phyloP scores from a whole-genome alignment of 306 rosid species.

The Vigna unguiculata region DNA sequence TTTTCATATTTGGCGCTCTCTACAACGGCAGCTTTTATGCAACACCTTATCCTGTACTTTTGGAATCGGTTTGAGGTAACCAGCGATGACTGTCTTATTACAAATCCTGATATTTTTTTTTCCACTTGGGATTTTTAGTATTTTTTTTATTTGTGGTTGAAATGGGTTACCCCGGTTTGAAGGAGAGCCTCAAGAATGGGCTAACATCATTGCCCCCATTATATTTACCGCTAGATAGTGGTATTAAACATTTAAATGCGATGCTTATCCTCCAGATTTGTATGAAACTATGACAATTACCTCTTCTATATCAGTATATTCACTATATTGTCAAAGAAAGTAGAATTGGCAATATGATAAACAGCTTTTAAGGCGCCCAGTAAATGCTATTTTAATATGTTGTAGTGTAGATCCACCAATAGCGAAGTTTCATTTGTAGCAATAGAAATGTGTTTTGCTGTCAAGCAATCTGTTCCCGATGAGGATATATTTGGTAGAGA shows the following conservation, averaged over 20 bases:
- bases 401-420: conserved; percentile 20
- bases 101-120: not conserved
- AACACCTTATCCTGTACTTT: conserved; percentile 89
- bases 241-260: no score
- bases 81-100: conserved; percentile 40
- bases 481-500: not conserved
- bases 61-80: conserved; percentile 98
- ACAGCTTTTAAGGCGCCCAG: not conserved
- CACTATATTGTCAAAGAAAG: not conserved
- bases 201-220: conserved; percentile 1
- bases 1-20: conserved; percentile 98
- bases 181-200: not conserved
- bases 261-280: not conserved
- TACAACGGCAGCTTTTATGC: conserved; percentile 98
- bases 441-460: conserved; percentile 11
- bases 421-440: not conserved
- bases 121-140: not conserved
- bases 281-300: not conserved
- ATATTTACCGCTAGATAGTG: not conserved
- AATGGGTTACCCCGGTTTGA: not conserved
- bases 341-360: conserved; percentile 16
- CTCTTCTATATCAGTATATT: not conserved
- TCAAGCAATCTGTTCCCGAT: conserved; percentile 16
- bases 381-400: conserved; percentile 10
- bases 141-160: not conserved